phyloP scores from a whole-genome alignment of 2,329 filamentous ascomycete genomes.

The Bisporella sp. region DNA sequence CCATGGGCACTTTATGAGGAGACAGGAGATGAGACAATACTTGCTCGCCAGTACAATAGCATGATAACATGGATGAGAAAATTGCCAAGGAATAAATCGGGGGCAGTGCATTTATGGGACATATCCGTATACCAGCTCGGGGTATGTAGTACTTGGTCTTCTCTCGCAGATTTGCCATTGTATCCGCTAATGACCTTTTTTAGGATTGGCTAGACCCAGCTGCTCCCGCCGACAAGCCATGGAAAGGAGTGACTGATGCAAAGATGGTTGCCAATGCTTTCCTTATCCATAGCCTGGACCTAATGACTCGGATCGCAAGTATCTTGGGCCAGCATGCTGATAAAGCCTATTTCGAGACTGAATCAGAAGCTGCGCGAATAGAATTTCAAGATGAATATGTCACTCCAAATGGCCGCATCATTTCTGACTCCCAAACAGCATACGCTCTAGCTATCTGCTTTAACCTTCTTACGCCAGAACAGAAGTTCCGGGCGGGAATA shows the following conservation, averaged over 20 bases:
- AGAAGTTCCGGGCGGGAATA: conserved; percentile 7
- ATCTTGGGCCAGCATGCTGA: conserved; percentile 20
- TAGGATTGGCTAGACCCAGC: conserved; percentile 42
- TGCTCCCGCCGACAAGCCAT: conserved; percentile 34
- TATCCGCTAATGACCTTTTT: background rate
- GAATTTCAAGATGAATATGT: conserved; percentile 25
- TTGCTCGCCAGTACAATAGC: conserved; percentile 33
- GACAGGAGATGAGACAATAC: conserved; percentile 30
- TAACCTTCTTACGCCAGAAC: conserved; percentile 7
- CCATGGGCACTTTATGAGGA: conserved; percentile 36
- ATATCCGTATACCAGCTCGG: conserved; percentile 31
- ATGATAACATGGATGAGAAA: conserved; percentile 35
- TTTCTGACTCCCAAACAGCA: conserved; percentile 22
- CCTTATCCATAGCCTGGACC: conserved; percentile 35
- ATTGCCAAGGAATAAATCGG: conserved; percentile 25
- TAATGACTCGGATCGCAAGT: conserved; percentile 30
- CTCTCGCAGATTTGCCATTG: background rate
- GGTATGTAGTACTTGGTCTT: background rate
- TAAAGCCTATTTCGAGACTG: conserved; percentile 16
- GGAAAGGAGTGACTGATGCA: conserved; percentile 32
- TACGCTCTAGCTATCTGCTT: conserved; percentile 21
- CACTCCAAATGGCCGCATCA: conserved; percentile 16
- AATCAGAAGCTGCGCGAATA: conserved; percentile 14
- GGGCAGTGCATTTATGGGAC: conserved; percentile 34
- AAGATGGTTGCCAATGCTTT: conserved; percentile 40